Percentiles rank a stretch among this genome's conserved stretches.
These are phyloP conservation scores for Neolentinus lepideus DNA, from an alignment of 1,284 basidiomycete genomes.

Conservation along the genomic window DNA sequence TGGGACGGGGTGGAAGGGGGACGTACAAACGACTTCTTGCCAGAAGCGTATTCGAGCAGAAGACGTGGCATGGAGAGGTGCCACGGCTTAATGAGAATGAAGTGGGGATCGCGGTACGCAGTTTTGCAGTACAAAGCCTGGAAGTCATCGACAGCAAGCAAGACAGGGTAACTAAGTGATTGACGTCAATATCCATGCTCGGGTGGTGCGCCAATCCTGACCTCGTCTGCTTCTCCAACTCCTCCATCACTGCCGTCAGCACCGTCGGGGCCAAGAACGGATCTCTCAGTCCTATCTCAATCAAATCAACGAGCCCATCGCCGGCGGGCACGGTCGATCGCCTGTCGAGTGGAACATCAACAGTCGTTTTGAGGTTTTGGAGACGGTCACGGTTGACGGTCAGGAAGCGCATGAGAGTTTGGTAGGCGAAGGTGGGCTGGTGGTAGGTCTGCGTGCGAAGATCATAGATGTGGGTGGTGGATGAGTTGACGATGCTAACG, in stretches of 20 bases:
- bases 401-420: conserved; percentile 52
- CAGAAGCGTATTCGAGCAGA: conserved; percentile 72
- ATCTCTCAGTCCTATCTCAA: conserved; percentile 51
- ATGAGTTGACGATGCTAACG: conserved; percentile 73
- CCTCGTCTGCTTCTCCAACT: conserved; percentile 64
- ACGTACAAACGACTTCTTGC: conserved; percentile 61
- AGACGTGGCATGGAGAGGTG: conserved; percentile 79
- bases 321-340: conserved; percentile 39
- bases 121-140: conserved; percentile 75
- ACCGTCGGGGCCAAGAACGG: conserved; percentile 51
- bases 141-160: conserved; percentile 84
- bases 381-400: conserved; percentile 45
- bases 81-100: conserved; percentile 64
- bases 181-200: background rate
- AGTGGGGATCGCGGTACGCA: conserved; percentile 77
- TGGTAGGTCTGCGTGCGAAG: conserved; percentile 70
- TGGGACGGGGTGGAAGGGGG: conserved; percentile 1
- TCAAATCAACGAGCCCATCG: conserved; percentile 49
- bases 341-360: conserved; percentile 39
- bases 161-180: conserved; percentile 51
- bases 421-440: conserved; percentile 62
- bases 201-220: conserved; percentile 24
- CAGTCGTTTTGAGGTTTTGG: conserved; percentile 29
- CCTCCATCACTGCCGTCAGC: conserved; percentile 59
- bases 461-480: conserved; percentile 72